Evolutionary conservation across 306 rosid species (phyloP), one percentile per base, ranked within the genome.

Genomic region (Trifolium fragiferum): DNA sequence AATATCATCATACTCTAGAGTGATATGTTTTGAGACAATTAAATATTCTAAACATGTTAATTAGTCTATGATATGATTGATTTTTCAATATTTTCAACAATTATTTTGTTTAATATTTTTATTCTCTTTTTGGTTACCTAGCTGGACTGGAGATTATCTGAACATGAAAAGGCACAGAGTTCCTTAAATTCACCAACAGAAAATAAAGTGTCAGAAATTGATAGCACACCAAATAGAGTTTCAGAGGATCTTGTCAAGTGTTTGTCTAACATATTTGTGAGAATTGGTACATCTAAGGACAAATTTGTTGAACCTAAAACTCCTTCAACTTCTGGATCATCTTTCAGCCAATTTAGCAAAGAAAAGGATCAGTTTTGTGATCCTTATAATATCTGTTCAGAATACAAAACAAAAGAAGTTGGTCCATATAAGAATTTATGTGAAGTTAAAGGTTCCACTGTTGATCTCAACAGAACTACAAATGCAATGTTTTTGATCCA

Each of bases 191-290:
- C 83, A 25, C 82, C 84, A 32, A 77, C 85, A 18, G 87, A 85
- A 66, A 89, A 88, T 59, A 83, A 74, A 77, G 76, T 57, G 27
- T 50, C 50, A 78, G 95, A 84, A 62, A 57, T 79, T 38, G 90
- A 85, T 19, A 79, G 69, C 82, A 76, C 86, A 3, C 99, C 99
- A 0, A 94, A 88, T 64, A 89, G 85, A 86, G 80, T 92, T 50
- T 94, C 99, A 1, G 93, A 91, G 83, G 88, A 90, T 43, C 88
- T 87, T 80, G 89, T 90, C 51, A 90, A 86, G 81, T 91, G 97
- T 67, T 86, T 94, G 80, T 87, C 83, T 25, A 80, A 80, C 81
- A 86, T 92, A 77, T 88, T 91, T 77, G 62, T 86, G 77, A 86
- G 92, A 83, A 82, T 90, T 74, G 79, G 86, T 77, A 78, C 85